Base-by-base conservation (phyloP, 495 filamentous ascomycete species). In the Lasiosphaeriaceae sp. region DNA sequence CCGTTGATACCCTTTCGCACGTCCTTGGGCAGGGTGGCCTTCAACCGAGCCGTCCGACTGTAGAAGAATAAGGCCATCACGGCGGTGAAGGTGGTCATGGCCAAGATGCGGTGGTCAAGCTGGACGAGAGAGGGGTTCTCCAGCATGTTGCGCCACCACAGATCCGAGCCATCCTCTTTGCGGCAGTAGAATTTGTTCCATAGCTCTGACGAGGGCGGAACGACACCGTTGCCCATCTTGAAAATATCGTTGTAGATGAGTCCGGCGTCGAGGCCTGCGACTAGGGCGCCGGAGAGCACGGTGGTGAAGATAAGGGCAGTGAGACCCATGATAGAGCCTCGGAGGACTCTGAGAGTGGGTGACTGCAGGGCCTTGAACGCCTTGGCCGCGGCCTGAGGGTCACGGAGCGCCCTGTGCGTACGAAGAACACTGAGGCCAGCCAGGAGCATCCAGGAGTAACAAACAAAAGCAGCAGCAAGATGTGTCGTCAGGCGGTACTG, bases 241-340 rank as follows among this genome's bases (percentile, higher is more conserved):
- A 95, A 95, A 68, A 97, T 97, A 64, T 97, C 90, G 68, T 97
- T 97, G 77, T 98, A 98, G 67, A 98, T 96, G 16, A 98, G 76
- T 12, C 94, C 94, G 12, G 94, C 94, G 65, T 98, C 94, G 21
- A 98, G 83, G 29, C 94, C 94, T 2, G 94, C 94, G 24, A 98
- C 94, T 6, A 98, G 80, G 12, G 86, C 94, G 47, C 94, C 94
- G 3, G 94, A 97, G 76, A 98, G 86, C 56, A 88, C 92, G 9
- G 94, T 97, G 11, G 77, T 80, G 76, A 96, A 96, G 53, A 96
- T 87, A 54, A 97, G 80, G 5, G 77, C 73, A 8, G 86, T 82
- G 29, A 97, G 78, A n/a, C 77, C 86, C 3, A 80, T 78, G 4
- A 94, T 86, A 1, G 83, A 87, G 61, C 83, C 77, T 20, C 90